These are phyloP conservation scores for Nicotiana knightiana DNA, from an alignment of 257 asterid genomes.

Conservation along the genomic window DNA sequence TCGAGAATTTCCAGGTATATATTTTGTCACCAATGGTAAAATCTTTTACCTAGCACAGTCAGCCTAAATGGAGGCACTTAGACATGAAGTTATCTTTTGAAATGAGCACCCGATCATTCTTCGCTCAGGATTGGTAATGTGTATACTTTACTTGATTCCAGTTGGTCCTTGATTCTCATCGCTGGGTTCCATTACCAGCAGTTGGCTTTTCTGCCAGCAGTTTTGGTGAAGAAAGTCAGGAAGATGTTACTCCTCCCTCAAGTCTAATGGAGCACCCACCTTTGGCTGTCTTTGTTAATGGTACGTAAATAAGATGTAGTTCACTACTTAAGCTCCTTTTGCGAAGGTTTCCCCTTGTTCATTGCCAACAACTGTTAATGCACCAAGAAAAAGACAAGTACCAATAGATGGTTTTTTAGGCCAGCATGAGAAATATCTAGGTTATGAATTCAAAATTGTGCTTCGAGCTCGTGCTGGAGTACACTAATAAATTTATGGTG, in stretches of 20 bases:
- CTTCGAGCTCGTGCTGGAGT: neutral
- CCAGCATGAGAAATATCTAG: neutral
- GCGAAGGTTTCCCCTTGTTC: neutral
- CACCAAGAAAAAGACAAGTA: neutral
- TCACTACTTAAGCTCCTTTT: neutral
- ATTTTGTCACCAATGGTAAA: neutral
- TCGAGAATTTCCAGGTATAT: constrained; percentile 87
- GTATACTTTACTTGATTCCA: constrained; percentile 30
- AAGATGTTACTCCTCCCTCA: constrained; percentile 80
- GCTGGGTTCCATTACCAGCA: constrained; percentile 72
- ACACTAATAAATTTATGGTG: neutral
- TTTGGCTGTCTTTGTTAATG: constrained; percentile 33
- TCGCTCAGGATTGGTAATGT: constrained; percentile 21
- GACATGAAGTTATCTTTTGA: neutral
- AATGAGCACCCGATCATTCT: constrained; percentile 2
- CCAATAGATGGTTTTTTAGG: neutral
- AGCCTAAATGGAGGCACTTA: neutral
- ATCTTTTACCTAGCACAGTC: neutral
- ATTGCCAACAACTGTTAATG: neutral
- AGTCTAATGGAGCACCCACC: constrained; percentile 98
- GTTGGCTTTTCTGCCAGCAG: constrained; percentile 83
- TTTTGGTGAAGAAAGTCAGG: constrained; percentile 70
- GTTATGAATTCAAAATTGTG: neutral
- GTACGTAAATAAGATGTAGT: constrained; percentile 21
- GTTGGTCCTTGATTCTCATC: constrained; percentile 86